These are phyloP conservation scores for Hibiscus syriacus DNA, from an alignment of 345 rosid species.

Conservation along the genomic window DNA sequence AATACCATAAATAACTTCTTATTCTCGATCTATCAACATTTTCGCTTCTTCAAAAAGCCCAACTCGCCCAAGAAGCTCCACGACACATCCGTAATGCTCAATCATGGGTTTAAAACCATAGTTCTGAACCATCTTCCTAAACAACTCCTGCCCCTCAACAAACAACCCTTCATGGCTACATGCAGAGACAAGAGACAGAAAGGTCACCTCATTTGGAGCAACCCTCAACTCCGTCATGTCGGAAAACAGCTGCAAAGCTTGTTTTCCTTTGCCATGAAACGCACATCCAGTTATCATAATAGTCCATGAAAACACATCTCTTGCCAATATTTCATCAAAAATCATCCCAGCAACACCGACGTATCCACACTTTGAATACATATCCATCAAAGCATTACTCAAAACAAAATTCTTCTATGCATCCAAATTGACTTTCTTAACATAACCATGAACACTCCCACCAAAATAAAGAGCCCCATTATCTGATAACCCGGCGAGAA, in stretches of 20 bases:
- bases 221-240: slow-evolving; percentile 19
- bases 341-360: slow-evolving; percentile 14
- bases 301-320: slow-evolving; percentile 30
- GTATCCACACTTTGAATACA: slow-evolving; percentile 29
- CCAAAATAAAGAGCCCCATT: slow-evolving; percentile 23
- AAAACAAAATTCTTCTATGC: slow-evolving; percentile 3
- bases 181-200: slow-evolving; percentile 24
- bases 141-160: slow-evolving; percentile 17
- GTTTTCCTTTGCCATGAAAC: slow-evolving; percentile 24
- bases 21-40: slow-evolving; percentile 12
- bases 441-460: slow-evolving; percentile 19
- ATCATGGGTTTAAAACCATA: slow-evolving; percentile 25
- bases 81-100: slow-evolving; percentile 30
- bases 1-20: too few species aligned
- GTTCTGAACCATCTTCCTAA: slow-evolving; percentile 19
- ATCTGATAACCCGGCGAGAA: slow-evolving; percentile 29
- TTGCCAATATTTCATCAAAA: slow-evolving; percentile 17
- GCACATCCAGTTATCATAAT: slow-evolving; percentile 24
- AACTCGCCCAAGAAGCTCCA: slow-evolving; percentile 32
- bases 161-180: slow-evolving; percentile 31
- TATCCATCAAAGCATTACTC: slow-evolving; percentile 31
- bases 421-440: slow-evolving; percentile 11
- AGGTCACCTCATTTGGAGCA: slow-evolving; percentile 22
- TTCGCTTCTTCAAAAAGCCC: slow-evolving; percentile 26
- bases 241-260: slow-evolving; percentile 19